Percentiles rank a stretch among this genome's conserved stretches.
These are phyloP conservation scores for Tremella fuciformis DNA, from an alignment of 768 basidiomycete genomes.

Conservation along the genomic window DNA sequence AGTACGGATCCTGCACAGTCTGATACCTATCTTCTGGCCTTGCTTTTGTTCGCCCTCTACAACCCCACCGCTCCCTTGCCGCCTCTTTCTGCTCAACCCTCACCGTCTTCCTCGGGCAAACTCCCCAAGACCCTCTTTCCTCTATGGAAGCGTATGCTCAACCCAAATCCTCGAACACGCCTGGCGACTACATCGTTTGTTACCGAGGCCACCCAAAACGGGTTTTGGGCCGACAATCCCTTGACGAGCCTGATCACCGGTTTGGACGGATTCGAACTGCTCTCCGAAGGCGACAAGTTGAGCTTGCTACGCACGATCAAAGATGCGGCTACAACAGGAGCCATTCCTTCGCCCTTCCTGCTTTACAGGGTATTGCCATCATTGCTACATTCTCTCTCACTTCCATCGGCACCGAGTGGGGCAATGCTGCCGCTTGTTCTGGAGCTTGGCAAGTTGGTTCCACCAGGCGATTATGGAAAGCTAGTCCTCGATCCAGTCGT, in stretches of 20 bases:
- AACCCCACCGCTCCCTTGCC: conserved; percentile 76
- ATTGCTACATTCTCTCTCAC: conserved; percentile 55
- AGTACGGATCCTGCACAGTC: conserved; percentile 62
- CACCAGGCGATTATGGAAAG: conserved; percentile 63
- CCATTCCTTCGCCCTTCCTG: conserved; percentile 82
- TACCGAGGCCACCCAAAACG: conserved; percentile 59
- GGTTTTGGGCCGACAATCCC: conserved; percentile 79
- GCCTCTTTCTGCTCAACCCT: conserved; percentile 68
- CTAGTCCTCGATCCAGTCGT: conserved; percentile 73
- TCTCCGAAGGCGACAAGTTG: conserved; percentile 74
- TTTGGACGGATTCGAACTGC: conserved; percentile 78
- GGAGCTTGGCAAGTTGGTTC: conserved; percentile 68
- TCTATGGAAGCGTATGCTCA: conserved; percentile 79
- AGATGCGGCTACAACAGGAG: conserved; percentile 62
- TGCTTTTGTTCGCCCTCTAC: conserved; percentile 81
- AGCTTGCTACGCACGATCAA: conserved; percentile 70
- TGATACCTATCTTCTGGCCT: conserved; percentile 83
- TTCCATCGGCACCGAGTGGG: conserved; percentile 54
- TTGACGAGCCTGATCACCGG: conserved; percentile 80
- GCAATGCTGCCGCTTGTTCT: conserved; percentile 81
- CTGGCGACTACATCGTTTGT: conserved; percentile 73
- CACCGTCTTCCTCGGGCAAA: conserved; percentile 69
- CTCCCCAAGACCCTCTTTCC: conserved; percentile 75
- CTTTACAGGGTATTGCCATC: conserved; percentile 84
- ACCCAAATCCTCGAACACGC: conserved; percentile 79